Percentiles rank a stretch among this genome's conserved stretches.
phyloP scores from a whole-genome alignment of 306 rosid species.

The Prosopis cineraria region DNA sequence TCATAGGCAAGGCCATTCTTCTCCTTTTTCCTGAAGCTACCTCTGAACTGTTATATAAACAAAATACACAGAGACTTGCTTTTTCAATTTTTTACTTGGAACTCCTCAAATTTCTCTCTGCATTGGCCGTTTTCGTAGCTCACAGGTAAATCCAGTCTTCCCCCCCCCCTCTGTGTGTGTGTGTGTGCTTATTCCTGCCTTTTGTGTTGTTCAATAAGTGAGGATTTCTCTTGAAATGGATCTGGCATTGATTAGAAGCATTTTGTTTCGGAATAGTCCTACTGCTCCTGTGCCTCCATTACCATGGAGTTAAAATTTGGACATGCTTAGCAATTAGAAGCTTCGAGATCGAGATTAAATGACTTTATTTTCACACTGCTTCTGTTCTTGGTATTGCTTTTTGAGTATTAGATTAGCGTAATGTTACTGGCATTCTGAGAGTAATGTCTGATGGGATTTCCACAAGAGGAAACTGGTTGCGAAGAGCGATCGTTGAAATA shows the following conservation, averaged over 20 bases:
- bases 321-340: neutral
- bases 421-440: neutral
- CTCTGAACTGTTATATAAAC: conserved; percentile 4
- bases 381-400: neutral
- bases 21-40: neutral
- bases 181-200: no score
- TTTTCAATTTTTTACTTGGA: conserved; percentile 1
- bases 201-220: neutral
- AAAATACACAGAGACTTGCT: neutral
- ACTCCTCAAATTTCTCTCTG: conserved; percentile 28
- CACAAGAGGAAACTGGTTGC: neutral
- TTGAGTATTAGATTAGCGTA: neutral
- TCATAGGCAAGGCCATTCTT: conserved; percentile 1
- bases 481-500: neutral
- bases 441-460: neutral
- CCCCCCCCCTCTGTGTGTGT: no score
- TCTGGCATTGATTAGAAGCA: neutral
- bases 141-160: conserved; percentile 40
- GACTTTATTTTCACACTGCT: neutral
- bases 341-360: conserved; percentile 17
- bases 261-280: neutral
- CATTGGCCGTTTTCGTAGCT: conserved; percentile 39
- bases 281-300: neutral
- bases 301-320: neutral
- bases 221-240: neutral